phyloP scores from a whole-genome alignment of 2,329 filamentous ascomycete genomes.

The Elsinoe fawcettii region DNA sequence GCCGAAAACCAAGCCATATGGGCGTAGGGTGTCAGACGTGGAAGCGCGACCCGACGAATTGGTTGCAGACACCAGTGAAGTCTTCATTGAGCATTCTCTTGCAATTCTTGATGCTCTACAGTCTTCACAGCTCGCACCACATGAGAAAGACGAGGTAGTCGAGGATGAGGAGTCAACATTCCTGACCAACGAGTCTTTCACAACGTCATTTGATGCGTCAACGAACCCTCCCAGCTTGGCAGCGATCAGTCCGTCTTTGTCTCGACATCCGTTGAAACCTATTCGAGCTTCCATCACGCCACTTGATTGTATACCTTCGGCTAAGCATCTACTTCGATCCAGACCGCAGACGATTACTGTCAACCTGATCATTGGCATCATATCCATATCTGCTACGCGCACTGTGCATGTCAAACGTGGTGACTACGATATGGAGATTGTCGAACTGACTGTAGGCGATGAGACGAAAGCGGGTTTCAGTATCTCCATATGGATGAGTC shows the following conservation, averaged over 20 bases:
- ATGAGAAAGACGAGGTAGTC: slow-evolving; percentile 17
- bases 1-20: slow-evolving; percentile 9
- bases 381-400: slow-evolving; percentile 61
- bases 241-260: slow-evolving; percentile 2
- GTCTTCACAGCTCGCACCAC: slow-evolving; percentile 49
- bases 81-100: slow-evolving; percentile 74
- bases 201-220: slow-evolving; percentile 25
- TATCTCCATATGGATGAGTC: slow-evolving; percentile 73
- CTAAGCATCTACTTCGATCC: slow-evolving; percentile 57
- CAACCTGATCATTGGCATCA: slow-evolving; percentile 71
- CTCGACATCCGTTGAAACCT: slow-evolving; percentile 18
- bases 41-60: not conserved
- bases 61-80: slow-evolving; percentile 33
- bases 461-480: slow-evolving; percentile 74
- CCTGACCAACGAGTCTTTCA: slow-evolving; percentile 32
- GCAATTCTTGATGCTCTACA: slow-evolving; percentile 58
- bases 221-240: slow-evolving; percentile 18
- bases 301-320: slow-evolving; percentile 62
- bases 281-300: slow-evolving; percentile 49
- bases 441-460: slow-evolving; percentile 77
- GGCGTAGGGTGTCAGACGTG: not conserved
- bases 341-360: slow-evolving; percentile 74
- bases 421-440: slow-evolving; percentile 48
- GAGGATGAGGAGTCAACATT: slow-evolving; percentile 29
- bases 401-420: slow-evolving; percentile 59